Evolutionary conservation across 1,139 yeast species (phyloP), one percentile per base, ranked within the genome.

Genomic region (Saccharomyces hybrid): DNA sequence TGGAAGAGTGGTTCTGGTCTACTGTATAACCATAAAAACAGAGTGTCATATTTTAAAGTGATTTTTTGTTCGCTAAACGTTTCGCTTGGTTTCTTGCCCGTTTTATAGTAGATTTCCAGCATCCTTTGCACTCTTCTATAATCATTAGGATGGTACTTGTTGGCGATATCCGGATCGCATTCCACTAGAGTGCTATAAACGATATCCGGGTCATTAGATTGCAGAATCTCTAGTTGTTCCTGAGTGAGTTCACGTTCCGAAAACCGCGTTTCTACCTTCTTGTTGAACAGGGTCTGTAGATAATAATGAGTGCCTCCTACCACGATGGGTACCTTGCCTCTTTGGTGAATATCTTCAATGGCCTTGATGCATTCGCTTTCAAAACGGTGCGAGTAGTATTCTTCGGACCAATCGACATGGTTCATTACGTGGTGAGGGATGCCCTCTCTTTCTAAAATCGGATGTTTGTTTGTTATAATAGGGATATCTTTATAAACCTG

Each of bases 281-380:
- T 58, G 51, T 79, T 76, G 65, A 91, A 89, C 16, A 95, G 68
- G 2, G 89, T 72, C 68, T 88, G 97, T 44, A 90, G 74, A 68
- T 93, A 93, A 68, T 93, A 93, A 67, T 91, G 97, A 0, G 99
- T 93, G 0, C 99, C 99, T 2, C 99, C 99, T 2, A 93, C 91
- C 0, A 95, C 71, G 5, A 93, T 86, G 0, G 99, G 98, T 1
- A 86, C 64, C 63, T 89, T 90, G 0, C 88, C 88, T 42, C 86
- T 68, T 0, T 68, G 57, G 55, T 85, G 86, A n/a, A 91, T 84
- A 47, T 83, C 86, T 0, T 79, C 78, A 14, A 89, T 73, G 7
- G 69, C 66, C 0, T 54, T 58, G 26, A 70, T 57, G 19, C 97
- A 97, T 61, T 90, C 97, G 44, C 75, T 67, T 51, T 86, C 83